phyloP scores from a whole-genome alignment of 2,329 filamentous ascomycete species.

The Boeremia lycopersici region DNA sequence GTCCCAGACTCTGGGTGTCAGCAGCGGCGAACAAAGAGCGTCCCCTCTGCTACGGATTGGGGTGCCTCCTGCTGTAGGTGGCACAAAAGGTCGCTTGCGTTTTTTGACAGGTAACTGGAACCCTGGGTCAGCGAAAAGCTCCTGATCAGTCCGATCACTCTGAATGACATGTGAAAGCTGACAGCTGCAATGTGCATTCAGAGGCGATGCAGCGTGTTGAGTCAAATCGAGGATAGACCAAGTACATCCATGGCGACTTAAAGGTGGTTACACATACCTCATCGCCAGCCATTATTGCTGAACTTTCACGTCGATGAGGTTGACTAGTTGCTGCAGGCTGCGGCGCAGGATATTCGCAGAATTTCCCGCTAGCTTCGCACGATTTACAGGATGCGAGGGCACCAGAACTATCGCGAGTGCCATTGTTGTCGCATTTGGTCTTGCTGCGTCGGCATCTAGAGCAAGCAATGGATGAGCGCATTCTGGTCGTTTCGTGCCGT shows the following conservation, averaged over 20 bases:
- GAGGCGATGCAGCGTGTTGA: too few relatives aligned
- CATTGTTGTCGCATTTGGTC: slow-evolving; percentile 84
- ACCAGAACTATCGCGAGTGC: slow-evolving; percentile 63
- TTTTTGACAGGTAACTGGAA: slow-evolving; percentile 25
- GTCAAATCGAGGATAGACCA: too few relatives aligned
- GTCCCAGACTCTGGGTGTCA: slow-evolving; percentile 70
- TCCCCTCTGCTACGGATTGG: slow-evolving; percentile 58
- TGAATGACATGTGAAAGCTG: too few relatives aligned
- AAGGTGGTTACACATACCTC: slow-evolving; percentile 25
- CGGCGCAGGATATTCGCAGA: slow-evolving; percentile 73
- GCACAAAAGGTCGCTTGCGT: slow-evolving; percentile 47
- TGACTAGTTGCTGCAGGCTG: slow-evolving; percentile 32
- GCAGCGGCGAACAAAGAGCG: slow-evolving; percentile 64
- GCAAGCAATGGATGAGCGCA: slow-evolving; percentile 83
- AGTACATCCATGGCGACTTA: too few relatives aligned
- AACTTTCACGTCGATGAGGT: slow-evolving; percentile 51
- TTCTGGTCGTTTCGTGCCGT: slow-evolving; percentile 47
- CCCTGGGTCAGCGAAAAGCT: not conserved
- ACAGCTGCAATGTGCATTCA: too few relatives aligned
- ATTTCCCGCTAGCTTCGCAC: slow-evolving; percentile 72
- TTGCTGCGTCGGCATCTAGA: slow-evolving; percentile 77
- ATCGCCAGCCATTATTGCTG: slow-evolving; percentile 27
- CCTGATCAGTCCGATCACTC: too few relatives aligned
- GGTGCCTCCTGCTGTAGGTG: slow-evolving; percentile 37
- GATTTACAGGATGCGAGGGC: slow-evolving; percentile 63